Evolutionary conservation across 495 filamentous ascomycete genomes (phyloP).

Genomic region (Podospora tetraspora): DNA sequence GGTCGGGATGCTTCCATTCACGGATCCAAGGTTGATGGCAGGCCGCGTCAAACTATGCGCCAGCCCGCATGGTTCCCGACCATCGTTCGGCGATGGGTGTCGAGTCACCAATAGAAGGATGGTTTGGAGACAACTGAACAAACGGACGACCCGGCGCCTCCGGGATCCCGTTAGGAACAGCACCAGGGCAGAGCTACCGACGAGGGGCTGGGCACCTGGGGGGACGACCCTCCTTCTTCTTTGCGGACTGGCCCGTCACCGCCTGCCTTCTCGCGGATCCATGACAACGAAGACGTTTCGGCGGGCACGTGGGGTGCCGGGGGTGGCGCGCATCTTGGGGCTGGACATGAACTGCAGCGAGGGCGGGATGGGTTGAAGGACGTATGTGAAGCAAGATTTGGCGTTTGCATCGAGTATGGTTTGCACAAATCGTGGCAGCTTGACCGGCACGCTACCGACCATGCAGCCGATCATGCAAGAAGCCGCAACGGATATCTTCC

Average conservation of each 20-base stretch:
- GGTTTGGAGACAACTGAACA: not conserved
- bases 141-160: not conserved
- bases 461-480: not conserved
- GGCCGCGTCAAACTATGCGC: not conserved
- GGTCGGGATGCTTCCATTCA: not conserved
- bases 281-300: too few relatives aligned
- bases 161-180: not conserved
- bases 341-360: too few relatives aligned
- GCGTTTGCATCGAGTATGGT: not conserved
- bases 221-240: not conserved
- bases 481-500: not conserved
- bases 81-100: not conserved
- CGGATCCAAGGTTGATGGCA: not conserved
- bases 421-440: not conserved
- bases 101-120: not conserved
- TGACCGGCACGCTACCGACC: not conserved
- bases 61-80: not conserved
- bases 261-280: not conserved
- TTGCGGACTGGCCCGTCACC: not conserved
- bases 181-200: not conserved
- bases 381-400: not conserved
- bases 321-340: too few relatives aligned
- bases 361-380: too few relatives aligned
- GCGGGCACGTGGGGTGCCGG: too few relatives aligned
- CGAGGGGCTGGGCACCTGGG: not conserved